A percentile compares a stretch with the other conserved stretches of the same genome.
These are phyloP conservation scores for Nannochloris sp. DNA, from an alignment of 139 green algal species.

Conservation along the genomic window DNA sequence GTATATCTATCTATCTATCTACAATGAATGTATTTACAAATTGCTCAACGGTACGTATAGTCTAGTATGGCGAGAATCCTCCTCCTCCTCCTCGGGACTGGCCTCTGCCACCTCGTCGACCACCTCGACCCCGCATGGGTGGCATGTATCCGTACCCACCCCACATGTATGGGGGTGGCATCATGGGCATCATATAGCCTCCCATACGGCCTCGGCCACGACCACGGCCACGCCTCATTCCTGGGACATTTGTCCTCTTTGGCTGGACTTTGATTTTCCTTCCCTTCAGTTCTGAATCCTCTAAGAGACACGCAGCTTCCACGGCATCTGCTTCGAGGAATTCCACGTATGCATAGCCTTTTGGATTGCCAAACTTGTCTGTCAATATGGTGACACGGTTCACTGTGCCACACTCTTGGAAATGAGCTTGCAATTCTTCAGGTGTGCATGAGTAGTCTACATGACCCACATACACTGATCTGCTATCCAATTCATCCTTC, in stretches of 20 bases:
- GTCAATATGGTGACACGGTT: slow-evolving; percentile 98
- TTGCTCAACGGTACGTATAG: background rate
- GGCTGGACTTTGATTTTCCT: slow-evolving; percentile 77
- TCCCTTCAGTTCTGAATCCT: slow-evolving; percentile 64
- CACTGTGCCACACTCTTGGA: slow-evolving; percentile 88
- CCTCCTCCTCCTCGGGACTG: background rate
- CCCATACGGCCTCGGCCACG: slow-evolving; percentile 39
- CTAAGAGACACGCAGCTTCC: slow-evolving; percentile 71
- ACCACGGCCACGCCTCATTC: slow-evolving; percentile 65
- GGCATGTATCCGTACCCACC: slow-evolving; percentile 21
- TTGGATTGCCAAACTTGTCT: slow-evolving; percentile 87
- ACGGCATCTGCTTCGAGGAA: slow-evolving; percentile 95
- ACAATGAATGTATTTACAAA: background rate
- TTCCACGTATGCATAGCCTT: slow-evolving; percentile 97
- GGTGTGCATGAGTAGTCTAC: slow-evolving; percentile 91
- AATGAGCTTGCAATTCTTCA: slow-evolving; percentile 87
- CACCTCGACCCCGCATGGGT: slow-evolving; percentile 11
- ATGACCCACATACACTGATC: slow-evolving; percentile 86
- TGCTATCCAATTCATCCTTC: slow-evolving; percentile 75
- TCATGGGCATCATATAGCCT: slow-evolving; percentile 28
- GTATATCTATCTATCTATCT: too few species aligned
- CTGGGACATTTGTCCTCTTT: slow-evolving; percentile 92
- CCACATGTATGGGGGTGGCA: slow-evolving; percentile 27
- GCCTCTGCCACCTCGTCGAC: slow-evolving; percentile 1
- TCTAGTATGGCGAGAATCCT: background rate